phyloP scores from a whole-genome alignment of 352 stramenopile genomes.

The Thraustochytrium sp. region DNA sequence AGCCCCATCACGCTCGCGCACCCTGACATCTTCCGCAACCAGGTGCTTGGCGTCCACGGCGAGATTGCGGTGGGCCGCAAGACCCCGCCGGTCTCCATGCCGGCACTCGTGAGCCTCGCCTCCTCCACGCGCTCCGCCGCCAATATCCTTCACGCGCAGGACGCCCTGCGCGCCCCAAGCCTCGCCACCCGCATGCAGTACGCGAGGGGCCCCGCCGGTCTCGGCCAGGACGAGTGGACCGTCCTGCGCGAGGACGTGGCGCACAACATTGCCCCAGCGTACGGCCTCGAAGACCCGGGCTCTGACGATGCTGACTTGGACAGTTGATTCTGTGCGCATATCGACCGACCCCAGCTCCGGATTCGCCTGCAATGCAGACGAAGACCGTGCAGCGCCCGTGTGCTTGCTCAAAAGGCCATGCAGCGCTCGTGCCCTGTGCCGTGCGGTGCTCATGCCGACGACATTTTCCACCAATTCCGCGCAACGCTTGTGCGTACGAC shows the following conservation, averaged over 20 bases:
- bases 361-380: no score
- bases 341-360: no score
- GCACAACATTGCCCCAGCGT: neutral
- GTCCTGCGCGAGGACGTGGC: no score
- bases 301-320: neutral
- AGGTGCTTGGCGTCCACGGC: neutral
- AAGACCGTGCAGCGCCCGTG: no score
- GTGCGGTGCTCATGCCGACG: no score
- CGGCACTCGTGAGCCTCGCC: neutral
- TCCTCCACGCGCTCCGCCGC: neutral
- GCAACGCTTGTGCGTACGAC: no score
- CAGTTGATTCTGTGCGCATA: no score
- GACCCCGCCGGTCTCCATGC: neutral
- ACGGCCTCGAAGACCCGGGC: neutral
- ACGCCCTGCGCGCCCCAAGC: neutral
- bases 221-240: no score
- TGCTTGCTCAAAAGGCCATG: no score
- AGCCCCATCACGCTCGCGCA: neutral
- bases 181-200: conserved; percentile 12
- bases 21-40: conserved; percentile 15
- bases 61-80: neutral
- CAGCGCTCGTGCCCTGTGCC: no score
- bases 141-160: neutral
- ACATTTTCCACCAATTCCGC: no score
- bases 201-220: neutral